Base-by-base conservation (phyloP, 495 filamentous ascomycete species). In the Bryoglossum gracile region DNA sequence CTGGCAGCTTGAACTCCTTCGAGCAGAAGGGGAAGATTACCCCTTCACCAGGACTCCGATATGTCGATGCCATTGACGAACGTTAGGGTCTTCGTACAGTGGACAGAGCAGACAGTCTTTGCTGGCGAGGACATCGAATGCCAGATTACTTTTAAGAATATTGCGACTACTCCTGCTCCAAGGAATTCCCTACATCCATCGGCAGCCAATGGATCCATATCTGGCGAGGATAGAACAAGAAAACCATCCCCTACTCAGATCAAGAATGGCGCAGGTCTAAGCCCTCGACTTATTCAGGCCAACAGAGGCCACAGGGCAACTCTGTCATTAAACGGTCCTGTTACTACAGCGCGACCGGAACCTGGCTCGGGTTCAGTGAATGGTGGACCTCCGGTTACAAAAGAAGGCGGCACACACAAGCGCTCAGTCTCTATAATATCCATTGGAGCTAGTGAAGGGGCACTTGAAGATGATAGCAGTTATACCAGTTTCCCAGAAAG, bases 361-460 rank as follows among this genome's bases (percentile, higher is more conserved):
- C 36, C 46, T 39, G 11, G 32, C 4, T 21, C 48, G 16, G 43
- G 44, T 19, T 46, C 49, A n/a, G 45, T 48, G 51, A 58, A 46
- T 36, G 55, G 42, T 33, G 46, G 47, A 1, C 46, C 48, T 42
- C 10, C 25, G 1, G 50, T 46, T 40, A 30, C 35, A 5, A 45
- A 35, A 41, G 36, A 51, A n/a, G 43, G 43, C n/a, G 19, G 40
- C 8, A 67, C 44, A 55, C 79, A 82, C 51, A 76, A 74, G 50
- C 68, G 91, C 61, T 95, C 91, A 0, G 77, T 98, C 24, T 96
- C 92, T n/a, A 97, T 98, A 53, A 79, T 96, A 17, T 97, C 92
- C 4, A 76, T 97, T 54, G 87, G 87, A 13, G 82, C 77, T 40
- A 80, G 81, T 45, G 77, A 84, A 22, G 70, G 68, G 6, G 54